Evolutionary conservation across 1,284 basidiomycete species (phyloP).

Genomic region (Fistulinella cinereoalba): DNA sequence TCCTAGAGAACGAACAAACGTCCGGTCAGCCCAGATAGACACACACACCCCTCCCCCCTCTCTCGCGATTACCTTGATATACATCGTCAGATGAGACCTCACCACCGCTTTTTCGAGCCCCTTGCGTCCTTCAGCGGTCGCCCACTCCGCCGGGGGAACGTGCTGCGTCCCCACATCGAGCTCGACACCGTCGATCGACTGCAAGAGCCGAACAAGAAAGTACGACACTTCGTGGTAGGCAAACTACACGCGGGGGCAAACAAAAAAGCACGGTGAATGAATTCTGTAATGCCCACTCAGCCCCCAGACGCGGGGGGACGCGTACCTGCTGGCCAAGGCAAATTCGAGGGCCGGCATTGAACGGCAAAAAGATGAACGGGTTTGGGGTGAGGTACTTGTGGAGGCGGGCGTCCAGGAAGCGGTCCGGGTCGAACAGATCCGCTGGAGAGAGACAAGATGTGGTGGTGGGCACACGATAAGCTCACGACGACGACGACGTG

Average conservation of each 20-base stretch:
- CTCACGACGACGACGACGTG: neutral
- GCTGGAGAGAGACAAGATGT: constrained; percentile 24
- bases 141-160: constrained; percentile 30
- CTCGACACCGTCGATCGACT: constrained; percentile 33
- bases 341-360: constrained; percentile 49
- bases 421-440: constrained; percentile 47
- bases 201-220: constrained; percentile 40
- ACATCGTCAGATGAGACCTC: constrained; percentile 50
- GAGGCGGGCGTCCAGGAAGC: constrained; percentile 44
- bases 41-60: neutral
- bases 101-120: constrained; percentile 28
- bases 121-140: constrained; percentile 18
- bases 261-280: no score
- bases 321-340: constrained; percentile 47
- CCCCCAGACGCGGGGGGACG: no score
- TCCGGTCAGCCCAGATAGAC: neutral
- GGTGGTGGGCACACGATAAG: neutral
- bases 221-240: constrained; percentile 42
- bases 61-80: constrained; percentile 34
- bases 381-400: constrained; percentile 29
- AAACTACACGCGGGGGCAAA: constrained; percentile 22
- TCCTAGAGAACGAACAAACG: constrained; percentile 11
- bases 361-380: constrained; percentile 48
- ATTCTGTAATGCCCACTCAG: no score
- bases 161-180: constrained; percentile 34